Base-by-base conservation (phyloP, 2,329 filamentous ascomycete genomes). In the Periconia macrospinosa region DNA sequence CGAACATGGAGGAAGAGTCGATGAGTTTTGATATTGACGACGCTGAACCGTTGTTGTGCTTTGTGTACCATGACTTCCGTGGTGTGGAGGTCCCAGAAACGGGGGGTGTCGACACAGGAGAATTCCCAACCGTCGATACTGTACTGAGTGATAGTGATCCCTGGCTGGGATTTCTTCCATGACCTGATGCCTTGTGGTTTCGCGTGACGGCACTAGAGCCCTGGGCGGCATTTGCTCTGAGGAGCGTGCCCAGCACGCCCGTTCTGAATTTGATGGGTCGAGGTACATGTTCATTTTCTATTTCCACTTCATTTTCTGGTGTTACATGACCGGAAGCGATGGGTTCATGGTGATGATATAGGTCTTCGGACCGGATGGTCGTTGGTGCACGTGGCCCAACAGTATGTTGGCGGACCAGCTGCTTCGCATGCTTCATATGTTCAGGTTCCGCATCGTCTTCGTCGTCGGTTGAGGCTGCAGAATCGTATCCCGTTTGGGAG, bases 171-270 rank as follows among this genome's bases (percentile, higher is more conserved):
- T 63, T 69, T 17, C 68, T 66, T 10, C 61, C 56, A 43, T 70
- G 55, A 33, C 57, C 57, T 9, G 58, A 49, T 42, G 53, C 52
- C 49, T 61, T 61, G 2, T 44, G 41, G 19, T 58, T 57, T 1
- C 47, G 53, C 13, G 57, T 52, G 20, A 53, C 47, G 8, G 51
- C 54, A n/a, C 35, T 10, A 44, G 53, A 41, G 15, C 41, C 41
- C 1, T 58, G 55, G 8, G 52, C 42, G 20, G 62, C 59, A 17
- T 58, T 65, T 17, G 65, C 68, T 49, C 87, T 90, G 47, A 94
- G 76, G 0, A 95, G 76, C 0, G 86, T 87, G 2, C 87, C 86
- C 1, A 95, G 77, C 45, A 93, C 84, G 30, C 91, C 89, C 30
- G 86, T 87, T 47, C 86, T 84, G 69, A 90, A 92, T 57, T 87